A percentile compares a stretch with the other conserved stretches of the same genome.
These are phyloP conservation scores for Mycena metata DNA, from an alignment of 768 basidiomycete genomes.

Conservation along the genomic window DNA sequence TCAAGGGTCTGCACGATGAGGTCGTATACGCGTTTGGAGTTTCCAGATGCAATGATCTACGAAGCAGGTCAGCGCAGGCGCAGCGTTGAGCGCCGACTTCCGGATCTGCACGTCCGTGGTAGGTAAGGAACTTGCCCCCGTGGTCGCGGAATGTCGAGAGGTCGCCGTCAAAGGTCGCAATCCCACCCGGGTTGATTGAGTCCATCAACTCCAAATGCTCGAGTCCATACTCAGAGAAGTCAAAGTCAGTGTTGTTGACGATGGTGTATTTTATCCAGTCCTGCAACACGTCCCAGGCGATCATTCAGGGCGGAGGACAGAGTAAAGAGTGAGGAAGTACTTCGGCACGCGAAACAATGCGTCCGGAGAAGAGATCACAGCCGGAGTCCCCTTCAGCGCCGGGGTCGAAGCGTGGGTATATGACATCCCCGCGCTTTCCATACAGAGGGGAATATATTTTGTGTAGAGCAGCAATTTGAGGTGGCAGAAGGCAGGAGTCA, in stretches of 20 bases:
- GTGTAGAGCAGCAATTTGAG: too few species aligned
- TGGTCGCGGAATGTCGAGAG: constrained; percentile 37
- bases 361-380: too few species aligned
- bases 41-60: constrained; percentile 40
- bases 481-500: too few species aligned
- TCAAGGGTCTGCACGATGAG: constrained; percentile 34
- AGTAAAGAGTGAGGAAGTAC: too few species aligned
- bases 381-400: too few species aligned
- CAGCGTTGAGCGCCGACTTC: background rate
- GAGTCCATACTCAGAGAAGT: constrained; percentile 21
- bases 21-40: constrained; percentile 37
- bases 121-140: constrained; percentile 44
- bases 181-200: constrained; percentile 23
- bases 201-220: constrained; percentile 2
- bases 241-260: constrained; percentile 16
- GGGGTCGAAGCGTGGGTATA: too few species aligned
- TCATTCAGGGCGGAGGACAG: too few species aligned
- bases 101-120: constrained; percentile 37
- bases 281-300: background rate
- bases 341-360: too few species aligned
- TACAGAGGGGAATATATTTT: too few species aligned
- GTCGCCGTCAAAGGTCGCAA: constrained; percentile 37
- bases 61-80: background rate
- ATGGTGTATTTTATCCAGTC: constrained; percentile 29
- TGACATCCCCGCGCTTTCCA: too few species aligned